A percentile compares a stretch with the other conserved stretches of the same genome.
Conservation (phyloP, 2,329 filamentous ascomycete genomes). For the Cladosporium sphaerospermum region DNA sequence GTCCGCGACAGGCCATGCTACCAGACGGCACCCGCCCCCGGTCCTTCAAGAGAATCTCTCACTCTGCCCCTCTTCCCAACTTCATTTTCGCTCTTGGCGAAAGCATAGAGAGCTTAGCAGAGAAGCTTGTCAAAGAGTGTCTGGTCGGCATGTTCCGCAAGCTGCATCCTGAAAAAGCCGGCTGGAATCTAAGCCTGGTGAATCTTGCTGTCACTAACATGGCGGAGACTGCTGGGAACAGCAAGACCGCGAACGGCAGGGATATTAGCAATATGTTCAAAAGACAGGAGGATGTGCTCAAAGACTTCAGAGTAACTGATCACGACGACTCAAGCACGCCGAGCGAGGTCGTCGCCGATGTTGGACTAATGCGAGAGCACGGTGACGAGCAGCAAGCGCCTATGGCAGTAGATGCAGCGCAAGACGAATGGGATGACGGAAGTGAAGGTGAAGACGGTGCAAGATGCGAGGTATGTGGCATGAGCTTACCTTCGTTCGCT, state of each 20-base stretch:
- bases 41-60: constrained; percentile 65
- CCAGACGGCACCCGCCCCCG: constrained; percentile 50
- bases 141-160: constrained; percentile 68
- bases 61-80: constrained; percentile 64
- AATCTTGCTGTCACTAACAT: constrained; percentile 89
- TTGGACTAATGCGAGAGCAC: background rate
- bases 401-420: background rate
- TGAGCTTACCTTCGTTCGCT: constrained; percentile 52
- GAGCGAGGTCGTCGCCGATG: constrained; percentile 9
- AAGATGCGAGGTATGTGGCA: constrained; percentile 42
- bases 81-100: constrained; percentile 65
- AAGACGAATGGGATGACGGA: background rate
- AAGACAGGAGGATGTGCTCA: constrained; percentile 62
- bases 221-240: constrained; percentile 43
- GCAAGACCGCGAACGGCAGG: constrained; percentile 49
- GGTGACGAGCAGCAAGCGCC: background rate
- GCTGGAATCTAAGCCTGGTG: constrained; percentile 76
- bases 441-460: constrained; percentile 17
- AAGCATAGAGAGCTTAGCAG: constrained; percentile 54
- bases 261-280: constrained; percentile 82
- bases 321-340: constrained; percentile 17
- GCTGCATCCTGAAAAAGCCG: constrained; percentile 61
- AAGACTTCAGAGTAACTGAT: constrained; percentile 58
- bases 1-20: constrained; percentile 52
- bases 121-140: constrained; percentile 62